Base-by-base conservation (phyloP, 1,139 yeast species). In the Nakaseomyces sp. region DNA sequence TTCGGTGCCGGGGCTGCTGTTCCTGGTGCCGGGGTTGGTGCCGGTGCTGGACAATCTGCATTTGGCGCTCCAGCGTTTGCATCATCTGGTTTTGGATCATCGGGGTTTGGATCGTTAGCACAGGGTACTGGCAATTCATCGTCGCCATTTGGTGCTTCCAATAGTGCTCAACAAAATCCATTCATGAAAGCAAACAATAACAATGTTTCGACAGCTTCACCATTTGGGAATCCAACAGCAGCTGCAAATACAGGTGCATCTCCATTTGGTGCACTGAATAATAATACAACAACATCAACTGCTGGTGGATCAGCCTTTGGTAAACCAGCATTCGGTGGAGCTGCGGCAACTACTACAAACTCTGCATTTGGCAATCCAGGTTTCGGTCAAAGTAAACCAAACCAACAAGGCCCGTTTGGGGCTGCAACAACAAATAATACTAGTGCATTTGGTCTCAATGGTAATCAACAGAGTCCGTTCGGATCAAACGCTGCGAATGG, bases 41-140 rank as follows among this genome's bases (percentile, higher is more conserved):
- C 52, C 52, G 47, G 54, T 56, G 24, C 36, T 20, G 35, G 19
- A 26, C 15, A 15, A 42, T 45, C 50, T 29, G 32, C 50, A 16
- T 40, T 52, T 37, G 49, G 49, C 25, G 46, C 55, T 2, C 52
- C 57, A 40, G 43, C 46, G 8, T 45, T 45, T 29, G 47, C 47
- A 5, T 29, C 41, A 16, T 17, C 47, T 3, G 40, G 40, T 7
- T 43, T 44, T 33, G 32, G 18, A 8, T 17, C 31, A 9, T 25
- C 22, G 9, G 12, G 39, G 12, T 42, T 43, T 38, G 35, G 20
- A 10, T 13, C 32, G n/a, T 26, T 17, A 5, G 13, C 18, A 6
- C 37, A 43, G 28, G 47, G 51, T 2, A 24, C 50, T 3, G 25
- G 37, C 17, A 24, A 45, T 20, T 24, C 43, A n/a, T 42, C 41